phyloP scores from a whole-genome alignment of 495 filamentous ascomycete genomes.

The Immersiella caudata region DNA sequence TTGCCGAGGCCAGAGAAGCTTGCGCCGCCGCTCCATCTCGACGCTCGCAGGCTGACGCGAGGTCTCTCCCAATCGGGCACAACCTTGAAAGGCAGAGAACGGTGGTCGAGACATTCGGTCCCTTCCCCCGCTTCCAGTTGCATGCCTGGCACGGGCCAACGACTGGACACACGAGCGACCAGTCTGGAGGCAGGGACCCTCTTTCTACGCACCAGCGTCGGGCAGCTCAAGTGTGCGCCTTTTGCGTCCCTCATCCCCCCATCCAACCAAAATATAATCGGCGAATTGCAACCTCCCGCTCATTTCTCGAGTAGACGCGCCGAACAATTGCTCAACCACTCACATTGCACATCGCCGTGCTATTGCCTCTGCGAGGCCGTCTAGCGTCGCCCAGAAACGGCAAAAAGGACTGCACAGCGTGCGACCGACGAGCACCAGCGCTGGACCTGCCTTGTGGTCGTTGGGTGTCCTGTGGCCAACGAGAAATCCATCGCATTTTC shows the following conservation, averaged over 20 bases:
- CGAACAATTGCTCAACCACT: conserved; percentile 38
- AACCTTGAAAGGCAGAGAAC: not conserved
- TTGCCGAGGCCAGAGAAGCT: not conserved
- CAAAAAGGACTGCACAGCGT: conserved; percentile 10
- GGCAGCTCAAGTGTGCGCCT: conserved; percentile 12
- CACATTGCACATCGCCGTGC: conserved; percentile 34
- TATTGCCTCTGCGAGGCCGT: conserved; percentile 26
- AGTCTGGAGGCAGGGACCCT: not conserved
- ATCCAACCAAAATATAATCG: conserved; percentile 29
- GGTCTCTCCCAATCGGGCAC: not conserved
- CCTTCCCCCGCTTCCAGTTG: not conserved
- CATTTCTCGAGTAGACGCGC: conserved; percentile 30
- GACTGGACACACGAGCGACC: not conserved
- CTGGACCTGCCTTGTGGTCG: not conserved
- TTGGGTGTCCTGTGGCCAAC: not conserved
- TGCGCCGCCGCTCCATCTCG: not conserved
- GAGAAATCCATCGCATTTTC: conserved; percentile 8
- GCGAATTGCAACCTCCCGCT: conserved; percentile 38
- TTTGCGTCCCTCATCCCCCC: conserved; percentile 19
- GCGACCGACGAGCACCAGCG: conserved; percentile 11
- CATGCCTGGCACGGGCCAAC: not conserved
- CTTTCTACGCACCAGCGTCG: not conserved
- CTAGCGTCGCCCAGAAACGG: conserved; percentile 28
- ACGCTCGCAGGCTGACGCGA: not conserved
- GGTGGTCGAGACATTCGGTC: not conserved